Conservation (phyloP, 2,329 filamentous ascomycete genomes). For the Eurotiales sp. region DNA sequence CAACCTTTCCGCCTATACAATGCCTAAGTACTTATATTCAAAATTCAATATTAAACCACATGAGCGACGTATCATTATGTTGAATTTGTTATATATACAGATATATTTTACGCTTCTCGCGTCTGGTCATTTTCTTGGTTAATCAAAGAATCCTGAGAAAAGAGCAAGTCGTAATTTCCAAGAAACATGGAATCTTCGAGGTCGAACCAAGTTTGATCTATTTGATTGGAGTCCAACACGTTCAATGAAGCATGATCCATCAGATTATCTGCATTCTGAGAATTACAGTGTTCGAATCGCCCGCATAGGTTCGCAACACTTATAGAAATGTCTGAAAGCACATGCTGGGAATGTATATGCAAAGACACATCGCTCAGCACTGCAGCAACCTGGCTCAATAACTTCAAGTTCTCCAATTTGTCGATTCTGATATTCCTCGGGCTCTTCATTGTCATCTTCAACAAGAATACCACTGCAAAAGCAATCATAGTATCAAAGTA, state of each 20-base stretch:
- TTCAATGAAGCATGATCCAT: not conserved
- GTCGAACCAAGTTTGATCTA: not conserved
- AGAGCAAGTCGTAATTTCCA: not conserved
- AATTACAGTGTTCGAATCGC: not conserved
- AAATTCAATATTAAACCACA: too few relatives aligned
- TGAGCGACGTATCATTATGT: too few relatives aligned
- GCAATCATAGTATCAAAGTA: slow-evolving; percentile 18
- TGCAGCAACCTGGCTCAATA: not conserved
- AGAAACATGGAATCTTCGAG: not conserved
- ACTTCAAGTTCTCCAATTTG: not conserved
- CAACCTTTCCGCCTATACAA: too few relatives aligned
- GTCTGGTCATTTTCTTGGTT: not conserved
- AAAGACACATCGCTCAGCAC: not conserved
- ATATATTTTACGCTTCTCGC: not conserved
- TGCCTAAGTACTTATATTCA: too few relatives aligned
- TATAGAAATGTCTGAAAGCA: not conserved
- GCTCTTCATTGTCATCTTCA: slow-evolving; percentile 9
- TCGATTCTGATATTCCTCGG: not conserved
- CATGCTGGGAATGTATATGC: not conserved
- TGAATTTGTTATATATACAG: too few relatives aligned
- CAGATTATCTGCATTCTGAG: not conserved
- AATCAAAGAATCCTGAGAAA: not conserved
- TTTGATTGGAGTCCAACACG: not conserved
- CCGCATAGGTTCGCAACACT: not conserved
- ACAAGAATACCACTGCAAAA: slow-evolving; percentile 18